These are phyloP conservation scores for Allium cepa DNA, from an alignment of 106 monocot genomes.

Conservation along the genomic window DNA sequence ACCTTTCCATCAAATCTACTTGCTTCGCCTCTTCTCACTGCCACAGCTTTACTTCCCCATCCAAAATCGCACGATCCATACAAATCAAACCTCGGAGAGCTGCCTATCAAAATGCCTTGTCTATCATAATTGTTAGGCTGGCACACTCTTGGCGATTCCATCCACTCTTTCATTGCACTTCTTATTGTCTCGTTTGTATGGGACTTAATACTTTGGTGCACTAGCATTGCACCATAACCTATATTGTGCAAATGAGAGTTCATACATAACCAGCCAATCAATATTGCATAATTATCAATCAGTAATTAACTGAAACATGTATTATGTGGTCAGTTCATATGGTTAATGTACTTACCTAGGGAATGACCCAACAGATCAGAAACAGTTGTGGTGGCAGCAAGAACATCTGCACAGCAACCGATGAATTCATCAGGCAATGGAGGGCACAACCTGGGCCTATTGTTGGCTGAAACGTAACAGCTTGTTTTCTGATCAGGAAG, in stretches of 20 bases:
- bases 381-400: neutral
- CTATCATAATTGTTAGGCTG: neutral
- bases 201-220: neutral
- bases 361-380: neutral
- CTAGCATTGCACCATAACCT: neutral
- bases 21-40: neutral
- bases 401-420: neutral
- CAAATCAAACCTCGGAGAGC: constrained; percentile 6
- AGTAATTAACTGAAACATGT: neutral
- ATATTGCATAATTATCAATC: constrained; percentile 5
- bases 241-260: neutral
- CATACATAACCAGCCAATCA: no score
- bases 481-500: neutral
- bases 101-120: neutral
- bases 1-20: neutral
- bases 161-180: neutral
- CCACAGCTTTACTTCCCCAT: neutral
- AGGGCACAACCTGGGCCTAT: neutral
- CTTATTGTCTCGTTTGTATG: neutral
- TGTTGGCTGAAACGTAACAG: neutral
- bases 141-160: neutral
- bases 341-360: neutral
- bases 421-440: neutral
- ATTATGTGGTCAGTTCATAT: no score
- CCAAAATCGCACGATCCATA: neutral